A percentile compares a stretch with the other conserved stretches of the same genome.
These are phyloP conservation scores for Neurospora sp. DNA, from an alignment of 495 filamentous ascomycete species.

Conservation along the genomic window DNA sequence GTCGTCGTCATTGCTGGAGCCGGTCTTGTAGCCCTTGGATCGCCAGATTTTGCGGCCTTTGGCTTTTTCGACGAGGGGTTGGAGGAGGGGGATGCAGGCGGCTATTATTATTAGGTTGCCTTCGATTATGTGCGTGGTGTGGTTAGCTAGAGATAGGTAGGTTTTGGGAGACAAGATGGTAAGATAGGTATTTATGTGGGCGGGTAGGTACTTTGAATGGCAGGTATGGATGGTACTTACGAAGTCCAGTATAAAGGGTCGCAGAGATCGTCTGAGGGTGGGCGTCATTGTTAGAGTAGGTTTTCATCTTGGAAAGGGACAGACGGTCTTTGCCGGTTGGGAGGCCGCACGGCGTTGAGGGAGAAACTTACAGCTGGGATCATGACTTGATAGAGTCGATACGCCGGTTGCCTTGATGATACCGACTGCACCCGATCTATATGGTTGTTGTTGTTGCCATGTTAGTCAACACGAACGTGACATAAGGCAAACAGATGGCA, in stretches of 20 bases:
- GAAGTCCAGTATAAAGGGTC: background rate
- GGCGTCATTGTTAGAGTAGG: background rate
- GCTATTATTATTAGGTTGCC: slow-evolving; percentile 38
- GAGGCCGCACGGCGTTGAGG: no score
- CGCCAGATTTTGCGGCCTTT: background rate
- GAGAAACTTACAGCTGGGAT: background rate
- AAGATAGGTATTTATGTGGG: no score
- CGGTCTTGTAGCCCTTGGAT: background rate
- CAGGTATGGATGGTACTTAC: background rate
- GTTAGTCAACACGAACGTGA: background rate
- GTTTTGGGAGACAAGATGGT: no score
- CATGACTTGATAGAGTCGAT: background rate
- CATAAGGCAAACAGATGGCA: background rate
- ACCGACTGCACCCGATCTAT: background rate
- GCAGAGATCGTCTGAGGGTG: background rate
- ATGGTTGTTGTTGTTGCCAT: background rate
- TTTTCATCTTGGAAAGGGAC: background rate
- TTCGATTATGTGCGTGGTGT: slow-evolving; percentile 25
- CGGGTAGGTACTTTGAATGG: no score
- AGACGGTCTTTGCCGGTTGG: background rate
- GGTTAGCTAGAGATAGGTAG: background rate
- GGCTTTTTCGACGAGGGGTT: slow-evolving; percentile 27
- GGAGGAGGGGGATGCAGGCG: slow-evolving; percentile 37
- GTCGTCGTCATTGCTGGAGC: background rate
- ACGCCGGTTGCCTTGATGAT: background rate